Evolutionary conservation across 306 rosid genomes (phyloP).

Genomic region (Dalbergia cochinchinensis): DNA sequence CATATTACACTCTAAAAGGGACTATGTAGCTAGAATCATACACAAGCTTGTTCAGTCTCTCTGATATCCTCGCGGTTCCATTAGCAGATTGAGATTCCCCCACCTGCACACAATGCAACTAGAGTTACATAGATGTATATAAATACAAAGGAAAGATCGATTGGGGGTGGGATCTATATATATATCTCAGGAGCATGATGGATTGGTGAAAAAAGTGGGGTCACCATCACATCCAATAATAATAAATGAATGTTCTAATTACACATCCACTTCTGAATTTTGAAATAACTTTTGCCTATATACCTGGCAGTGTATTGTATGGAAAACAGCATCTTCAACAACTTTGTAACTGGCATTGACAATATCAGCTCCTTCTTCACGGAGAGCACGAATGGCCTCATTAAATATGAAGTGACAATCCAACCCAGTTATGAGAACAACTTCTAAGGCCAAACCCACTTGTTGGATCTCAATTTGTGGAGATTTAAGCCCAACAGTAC

Average conservation of each 20-base stretch:
- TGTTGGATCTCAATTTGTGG: conserved; percentile 69
- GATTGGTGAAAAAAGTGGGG: no score
- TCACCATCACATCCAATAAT: no score
- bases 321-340: conserved; percentile 55
- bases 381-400: conserved; percentile 62
- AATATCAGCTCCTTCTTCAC: conserved; percentile 71
- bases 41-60: conserved; percentile 57
- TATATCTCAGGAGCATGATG: no score
- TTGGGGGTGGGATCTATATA: neutral
- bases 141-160: neutral
- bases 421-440: conserved; percentile 67
- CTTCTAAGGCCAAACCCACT: conserved; percentile 56
- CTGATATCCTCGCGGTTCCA: conserved; percentile 58
- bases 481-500: conserved; percentile 19
- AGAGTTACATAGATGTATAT: neutral
- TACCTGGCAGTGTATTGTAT: conserved; percentile 70
- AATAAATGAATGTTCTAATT: no score
- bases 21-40: conserved; percentile 27
- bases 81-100: conserved; percentile 37
- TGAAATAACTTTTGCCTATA: no score
- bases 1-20: conserved; percentile 23
- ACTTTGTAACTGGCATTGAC: conserved; percentile 65
- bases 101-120: conserved; percentile 48
- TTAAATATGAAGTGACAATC: conserved; percentile 63
- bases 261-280: no score